A percentile compares a stretch with the other conserved stretches of the same genome.
Conservation (phyloP, 306 rosid genomes). For the Carpinus viminea region DNA sequence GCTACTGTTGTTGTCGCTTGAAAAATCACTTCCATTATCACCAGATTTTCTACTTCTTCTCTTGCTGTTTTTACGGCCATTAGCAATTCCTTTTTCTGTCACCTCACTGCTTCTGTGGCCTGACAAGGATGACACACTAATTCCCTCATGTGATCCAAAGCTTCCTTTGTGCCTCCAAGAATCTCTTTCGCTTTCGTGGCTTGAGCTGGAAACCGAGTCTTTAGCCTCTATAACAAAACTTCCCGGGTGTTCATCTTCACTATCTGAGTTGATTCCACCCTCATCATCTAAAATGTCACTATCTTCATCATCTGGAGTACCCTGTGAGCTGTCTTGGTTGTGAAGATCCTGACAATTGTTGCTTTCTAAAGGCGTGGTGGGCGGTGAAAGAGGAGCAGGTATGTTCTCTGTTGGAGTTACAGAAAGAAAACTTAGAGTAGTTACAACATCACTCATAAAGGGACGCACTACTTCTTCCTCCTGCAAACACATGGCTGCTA, state of each 20-base stretch:
- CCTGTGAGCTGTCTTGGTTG: neutral
- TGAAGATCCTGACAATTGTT: slow-evolving; percentile 5
- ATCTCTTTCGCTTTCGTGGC: slow-evolving; percentile 24
- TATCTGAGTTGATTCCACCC: neutral
- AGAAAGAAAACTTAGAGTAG: slow-evolving; percentile 75
- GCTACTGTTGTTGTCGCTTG: too few relatives aligned
- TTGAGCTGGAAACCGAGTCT: slow-evolving; percentile 33
- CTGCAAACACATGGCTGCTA: slow-evolving; percentile 93
- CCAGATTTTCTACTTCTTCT: too few relatives aligned
- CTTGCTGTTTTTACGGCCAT: too few relatives aligned
- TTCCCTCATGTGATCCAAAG: slow-evolving; percentile 31
- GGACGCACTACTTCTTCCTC: slow-evolving; percentile 88
- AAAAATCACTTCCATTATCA: too few relatives aligned
- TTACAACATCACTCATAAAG: slow-evolving; percentile 77
- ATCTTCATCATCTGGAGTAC: slow-evolving; percentile 16
- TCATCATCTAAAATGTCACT: neutral
- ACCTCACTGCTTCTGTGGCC: slow-evolving; percentile 27
- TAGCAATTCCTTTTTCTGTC: neutral
- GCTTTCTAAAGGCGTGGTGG: slow-evolving; percentile 15
- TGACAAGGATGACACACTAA: slow-evolving; percentile 20
- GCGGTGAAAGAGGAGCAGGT: slow-evolving; percentile 20
- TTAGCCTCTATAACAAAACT: slow-evolving; percentile 11
- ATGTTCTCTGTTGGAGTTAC: slow-evolving; percentile 32
- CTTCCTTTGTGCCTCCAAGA: slow-evolving; percentile 22
- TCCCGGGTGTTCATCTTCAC: neutral